These are phyloP conservation scores for Dysphania ambrosioides DNA, from an alignment of 148 eudicot genomes.

Conservation along the genomic window DNA sequence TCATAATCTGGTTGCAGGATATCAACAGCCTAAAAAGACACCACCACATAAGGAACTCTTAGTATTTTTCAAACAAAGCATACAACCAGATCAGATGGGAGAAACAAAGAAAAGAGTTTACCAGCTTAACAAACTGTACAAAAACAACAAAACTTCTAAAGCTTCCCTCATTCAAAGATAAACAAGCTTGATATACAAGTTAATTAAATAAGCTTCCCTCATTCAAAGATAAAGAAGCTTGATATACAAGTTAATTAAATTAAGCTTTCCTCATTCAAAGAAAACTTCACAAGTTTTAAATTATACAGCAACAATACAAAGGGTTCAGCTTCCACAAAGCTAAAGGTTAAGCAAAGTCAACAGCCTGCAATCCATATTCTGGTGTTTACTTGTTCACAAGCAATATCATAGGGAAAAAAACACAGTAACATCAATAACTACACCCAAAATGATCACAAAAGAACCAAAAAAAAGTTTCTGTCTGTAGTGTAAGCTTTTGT, in stretches of 20 bases:
- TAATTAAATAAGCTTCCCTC: neutral
- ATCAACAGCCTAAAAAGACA: conserved; percentile 64
- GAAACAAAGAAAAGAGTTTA: neutral
- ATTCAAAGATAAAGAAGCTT: neutral
- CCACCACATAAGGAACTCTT: neutral
- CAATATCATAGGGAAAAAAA: neutral
- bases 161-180: neutral
- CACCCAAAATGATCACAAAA: neutral
- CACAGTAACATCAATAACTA: neutral
- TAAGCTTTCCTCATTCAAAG: neutral
- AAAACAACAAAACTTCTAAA: neutral
- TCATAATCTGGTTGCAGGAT: conserved; percentile 73
- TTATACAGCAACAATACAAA: neutral
- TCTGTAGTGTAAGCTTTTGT: neutral
- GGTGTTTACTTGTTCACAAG: neutral
- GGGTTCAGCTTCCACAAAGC: neutral
- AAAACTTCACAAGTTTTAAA: no score
- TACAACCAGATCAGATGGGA: neutral
- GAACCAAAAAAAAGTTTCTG: neutral
- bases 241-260: no score
- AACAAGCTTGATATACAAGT: no score
- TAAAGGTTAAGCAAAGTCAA: neutral
- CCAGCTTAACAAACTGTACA: neutral
- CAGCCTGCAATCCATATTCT: neutral
- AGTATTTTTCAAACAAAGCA: neutral